Base-by-base conservation (phyloP, 1,139 yeast species). In the Geotrichum cucujoidarum region DNA sequence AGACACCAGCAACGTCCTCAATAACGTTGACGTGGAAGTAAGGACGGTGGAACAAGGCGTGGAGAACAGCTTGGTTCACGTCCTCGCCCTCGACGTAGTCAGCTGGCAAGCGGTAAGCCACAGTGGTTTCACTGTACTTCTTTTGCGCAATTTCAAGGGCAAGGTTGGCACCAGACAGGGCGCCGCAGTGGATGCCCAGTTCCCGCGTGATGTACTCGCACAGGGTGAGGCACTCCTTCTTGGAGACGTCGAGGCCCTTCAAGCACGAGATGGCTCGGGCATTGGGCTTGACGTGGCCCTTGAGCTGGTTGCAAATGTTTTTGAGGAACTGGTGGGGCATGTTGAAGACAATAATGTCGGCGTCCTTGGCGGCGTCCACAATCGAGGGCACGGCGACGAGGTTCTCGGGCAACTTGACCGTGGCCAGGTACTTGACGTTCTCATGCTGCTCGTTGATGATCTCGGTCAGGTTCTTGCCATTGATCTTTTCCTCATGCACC, bases 131-230 rank as follows among this genome's bases (percentile, higher is more conserved):
- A 34, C 95, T 85, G 89, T 92, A 90, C 69, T 85, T 85, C 66
- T 85, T 87, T 66, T 76, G 78, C 54, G 97, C 97, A 51, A 90
- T 95, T 71, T 90, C 97, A 47, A 88, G 84, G 50, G 97, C 97
- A 58, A 90, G 75, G 70, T 90, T 90, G 51, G 97, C 97, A 52
- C 97, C 97, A 1, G 95, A 84, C 51, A 90, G 74, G 18, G 89
- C 96, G 67, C 97, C 97, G 71, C 97, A 90, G 69, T 83, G 80
- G 58, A 90, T 78, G 40, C 90, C 89, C 61, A 90, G 77, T 55
- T 79, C 76, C 57, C 84, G 82, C 50, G 84, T 77, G 60, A 90
- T 83, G 60, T 79, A 80, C 56, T 80, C 81, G 31, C 94, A 80
- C 57, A 89, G 75, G 60, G 90, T 74, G 62, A 82, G 81, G 62